Evolutionary conservation across 2,329 filamentous ascomycete species (phyloP).

Genomic region (Tolypocladium ovalisporum): DNA sequence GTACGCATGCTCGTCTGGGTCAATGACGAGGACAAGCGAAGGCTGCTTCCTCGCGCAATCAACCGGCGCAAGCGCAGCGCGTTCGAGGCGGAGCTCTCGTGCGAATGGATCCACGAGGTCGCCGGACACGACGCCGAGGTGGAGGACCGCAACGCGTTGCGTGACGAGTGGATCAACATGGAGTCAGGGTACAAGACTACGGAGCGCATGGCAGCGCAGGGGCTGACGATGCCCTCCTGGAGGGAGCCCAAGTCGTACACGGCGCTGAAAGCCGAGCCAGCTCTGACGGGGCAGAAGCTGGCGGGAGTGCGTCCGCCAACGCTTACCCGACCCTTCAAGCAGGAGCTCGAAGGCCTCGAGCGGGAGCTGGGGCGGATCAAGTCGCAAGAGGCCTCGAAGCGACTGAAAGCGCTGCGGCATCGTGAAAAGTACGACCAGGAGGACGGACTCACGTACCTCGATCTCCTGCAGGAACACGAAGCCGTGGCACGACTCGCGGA

Average conservation of each 20-base stretch:
- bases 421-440: conserved; percentile 13
- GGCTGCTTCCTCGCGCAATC: conserved; percentile 50
- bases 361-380: conserved; percentile 9
- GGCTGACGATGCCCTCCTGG: conserved; percentile 30
- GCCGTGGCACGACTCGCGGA: conserved; percentile 10
- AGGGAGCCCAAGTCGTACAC: conserved; percentile 26
- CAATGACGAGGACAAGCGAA: conserved; percentile 45
- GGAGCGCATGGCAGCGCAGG: conserved; percentile 33
- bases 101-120: conserved; percentile 49
- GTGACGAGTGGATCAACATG: conserved; percentile 37
- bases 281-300: conserved; percentile 12
- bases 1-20: conserved; percentile 72
- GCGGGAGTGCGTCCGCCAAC: conserved; percentile 16
- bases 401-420: conserved; percentile 16
- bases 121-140: conserved; percentile 27
- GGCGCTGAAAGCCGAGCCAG: conserved; percentile 10
- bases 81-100: conserved; percentile 49
- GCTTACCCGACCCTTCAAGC: conserved; percentile 28
- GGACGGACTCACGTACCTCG: conserved; percentile 13
- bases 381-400: neutral
- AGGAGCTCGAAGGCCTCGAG: conserved; percentile 30
- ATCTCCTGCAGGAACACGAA: conserved; percentile 23
- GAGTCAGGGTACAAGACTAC: conserved; percentile 29
- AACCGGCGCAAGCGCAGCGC: conserved; percentile 43
- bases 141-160: conserved; percentile 19